Evolutionary conservation across 805 yeast genomes (phyloP).

Genomic region (Candida nanaspora): DNA sequence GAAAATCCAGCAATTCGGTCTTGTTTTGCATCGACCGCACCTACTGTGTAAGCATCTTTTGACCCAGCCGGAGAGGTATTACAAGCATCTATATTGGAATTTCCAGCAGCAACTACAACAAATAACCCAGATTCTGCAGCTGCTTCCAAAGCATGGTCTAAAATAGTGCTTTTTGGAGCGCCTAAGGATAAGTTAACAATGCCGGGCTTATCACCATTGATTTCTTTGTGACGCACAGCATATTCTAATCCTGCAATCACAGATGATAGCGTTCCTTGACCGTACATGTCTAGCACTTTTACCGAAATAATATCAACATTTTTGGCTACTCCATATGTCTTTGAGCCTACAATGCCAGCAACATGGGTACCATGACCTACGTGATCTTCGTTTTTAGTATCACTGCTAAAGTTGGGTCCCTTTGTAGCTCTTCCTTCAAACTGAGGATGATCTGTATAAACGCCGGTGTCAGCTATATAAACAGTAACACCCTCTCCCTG

Average conservation of each 20-base stretch:
- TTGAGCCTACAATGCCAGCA: constrained; percentile 81
- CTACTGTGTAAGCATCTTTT: constrained; percentile 65
- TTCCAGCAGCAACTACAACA: constrained; percentile 83
- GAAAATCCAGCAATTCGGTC: constrained; percentile 72
- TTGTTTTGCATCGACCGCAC: constrained; percentile 73
- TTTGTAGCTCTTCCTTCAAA: constrained; percentile 52
- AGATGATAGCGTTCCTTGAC: constrained; percentile 64
- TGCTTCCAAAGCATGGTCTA: constrained; percentile 71
- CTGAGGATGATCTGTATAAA: constrained; percentile 52
- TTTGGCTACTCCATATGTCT: constrained; percentile 78
- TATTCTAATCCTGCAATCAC: constrained; percentile 62
- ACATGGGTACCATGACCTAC: constrained; percentile 95
- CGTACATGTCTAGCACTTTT: constrained; percentile 61
- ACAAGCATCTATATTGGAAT: constrained; percentile 73
- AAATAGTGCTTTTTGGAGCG: constrained; percentile 54
- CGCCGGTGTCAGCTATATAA: constrained; percentile 83
- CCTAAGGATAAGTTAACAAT: constrained; percentile 82
- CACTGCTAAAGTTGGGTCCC: constrained; percentile 59
- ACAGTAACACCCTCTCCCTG: constrained; percentile 60
- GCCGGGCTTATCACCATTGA: constrained; percentile 31
- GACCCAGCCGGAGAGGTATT: constrained; percentile 83
- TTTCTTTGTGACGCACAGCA: constrained; percentile 51
- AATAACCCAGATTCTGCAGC: constrained; percentile 68
- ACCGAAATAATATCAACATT: constrained; percentile 57
- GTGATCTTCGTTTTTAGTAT: constrained; percentile 52